A percentile compares a stretch with the other conserved stretches of the same genome.
These are phyloP conservation scores for Strigomonas culicis DNA, from an alignment of 208 protist species.

Conservation along the genomic window DNA sequence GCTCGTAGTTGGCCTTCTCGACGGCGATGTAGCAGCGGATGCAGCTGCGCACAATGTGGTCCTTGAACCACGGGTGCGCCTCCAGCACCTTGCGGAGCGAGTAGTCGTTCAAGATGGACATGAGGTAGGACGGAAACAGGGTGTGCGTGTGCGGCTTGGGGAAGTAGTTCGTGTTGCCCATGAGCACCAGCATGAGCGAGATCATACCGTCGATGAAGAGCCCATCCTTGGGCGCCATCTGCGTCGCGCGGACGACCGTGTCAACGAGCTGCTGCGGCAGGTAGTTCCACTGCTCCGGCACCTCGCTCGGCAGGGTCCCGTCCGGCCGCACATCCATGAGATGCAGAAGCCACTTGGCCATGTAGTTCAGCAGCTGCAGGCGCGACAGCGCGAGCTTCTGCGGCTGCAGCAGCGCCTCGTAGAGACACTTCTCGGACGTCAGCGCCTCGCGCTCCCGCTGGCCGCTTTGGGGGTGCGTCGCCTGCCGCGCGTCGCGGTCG, in stretches of 20 bases:
- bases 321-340: slow-evolving; percentile 53
- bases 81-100: slow-evolving; percentile 48
- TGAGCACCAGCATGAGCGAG: slow-evolving; percentile 84
- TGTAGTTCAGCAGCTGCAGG: slow-evolving; percentile 63
- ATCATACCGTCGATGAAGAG: slow-evolving; percentile 64
- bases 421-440: slow-evolving; percentile 47
- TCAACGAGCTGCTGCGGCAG: slow-evolving; percentile 85
- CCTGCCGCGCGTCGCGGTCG: slow-evolving; percentile 42
- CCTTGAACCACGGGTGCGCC: slow-evolving; percentile 75
- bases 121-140: slow-evolving; percentile 71
- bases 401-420: slow-evolving; percentile 56
- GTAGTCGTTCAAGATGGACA: slow-evolving; percentile 49
- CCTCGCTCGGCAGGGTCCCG: slow-evolving; percentile 39
- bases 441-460: slow-evolving; percentile 41
- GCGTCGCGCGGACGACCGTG: slow-evolving; percentile 57
- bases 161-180: slow-evolving; percentile 89
- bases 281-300: slow-evolving; percentile 69
- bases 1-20: slow-evolving; percentile 85
- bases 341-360: slow-evolving; percentile 74
- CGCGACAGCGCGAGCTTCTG: slow-evolving; percentile 36
- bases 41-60: slow-evolving; percentile 75
- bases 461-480: slow-evolving; percentile 41
- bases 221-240: slow-evolving; percentile 49
- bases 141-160: slow-evolving; percentile 89
- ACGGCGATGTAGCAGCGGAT: slow-evolving; percentile 89